Conservation (phyloP, 2,329 filamentous ascomycete genomes). For the Paracoccidioides brasiliensis region DNA sequence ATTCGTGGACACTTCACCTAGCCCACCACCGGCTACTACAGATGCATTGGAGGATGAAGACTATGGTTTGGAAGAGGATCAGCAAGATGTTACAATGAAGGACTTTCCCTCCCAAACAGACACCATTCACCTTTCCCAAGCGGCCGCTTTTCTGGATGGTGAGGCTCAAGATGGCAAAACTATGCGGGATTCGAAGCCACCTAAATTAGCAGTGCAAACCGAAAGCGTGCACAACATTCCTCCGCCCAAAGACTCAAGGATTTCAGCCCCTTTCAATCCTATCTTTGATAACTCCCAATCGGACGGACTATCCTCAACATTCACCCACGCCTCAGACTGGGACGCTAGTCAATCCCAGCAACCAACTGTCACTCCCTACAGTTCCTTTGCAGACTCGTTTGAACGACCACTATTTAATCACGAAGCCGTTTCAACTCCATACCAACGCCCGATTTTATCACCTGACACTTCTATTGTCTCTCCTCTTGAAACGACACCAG, state of each 20-base stretch:
- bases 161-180: neutral
- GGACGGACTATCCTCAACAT: neutral
- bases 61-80: constrained; percentile 1
- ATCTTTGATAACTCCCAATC: neutral
- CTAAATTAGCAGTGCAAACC: neutral
- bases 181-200: neutral
- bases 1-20: constrained; percentile 57
- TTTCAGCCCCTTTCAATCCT: neutral
- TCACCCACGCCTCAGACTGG: neutral
- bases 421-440: constrained; percentile 22
- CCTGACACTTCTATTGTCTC: constrained; percentile 29
- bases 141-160: neutral
- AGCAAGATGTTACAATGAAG: constrained; percentile 6
- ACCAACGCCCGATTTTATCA: constrained; percentile 27
- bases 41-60: constrained; percentile 6
- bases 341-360: neutral
- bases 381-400: neutral
- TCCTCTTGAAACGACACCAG: constrained; percentile 18
- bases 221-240: constrained; percentile 5
- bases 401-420: neutral
- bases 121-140: constrained; percentile 1
- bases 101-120: constrained; percentile 8
- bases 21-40: constrained; percentile 33
- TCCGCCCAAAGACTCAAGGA: neutral
- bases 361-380: neutral